Conservation (phyloP, 2,329 filamentous ascomycete species). For the Hypoxylon sp. region DNA sequence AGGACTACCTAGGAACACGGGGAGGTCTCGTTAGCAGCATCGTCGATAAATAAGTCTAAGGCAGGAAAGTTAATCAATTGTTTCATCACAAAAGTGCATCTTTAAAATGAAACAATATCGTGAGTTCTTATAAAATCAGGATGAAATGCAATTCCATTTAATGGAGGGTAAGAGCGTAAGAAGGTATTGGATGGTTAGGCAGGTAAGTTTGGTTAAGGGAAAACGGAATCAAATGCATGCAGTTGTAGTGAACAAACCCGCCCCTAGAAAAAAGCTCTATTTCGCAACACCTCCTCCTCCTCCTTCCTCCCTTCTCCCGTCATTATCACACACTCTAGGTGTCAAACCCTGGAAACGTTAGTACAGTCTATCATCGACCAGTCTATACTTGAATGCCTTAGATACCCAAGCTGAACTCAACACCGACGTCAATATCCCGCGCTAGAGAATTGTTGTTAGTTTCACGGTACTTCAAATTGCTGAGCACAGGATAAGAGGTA, state of each 20-base stretch:
- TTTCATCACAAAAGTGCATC: too few relatives aligned
- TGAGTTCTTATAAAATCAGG: conserved; percentile 7
- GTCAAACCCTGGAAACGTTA: conserved; percentile 46
- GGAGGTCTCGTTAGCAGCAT: conserved; percentile 6
- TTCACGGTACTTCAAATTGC: background rate
- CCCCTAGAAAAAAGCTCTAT: conserved; percentile 31
- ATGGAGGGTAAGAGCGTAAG: conserved; percentile 18
- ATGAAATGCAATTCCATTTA: conserved; percentile 28
- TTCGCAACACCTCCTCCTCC: conserved; percentile 24
- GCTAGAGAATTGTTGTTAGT: conserved; percentile 61
- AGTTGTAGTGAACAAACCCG: conserved; percentile 36
- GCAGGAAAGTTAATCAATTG: too few relatives aligned
- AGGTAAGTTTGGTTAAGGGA: too few relatives aligned
- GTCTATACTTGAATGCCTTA: conserved; percentile 58
- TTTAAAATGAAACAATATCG: too few relatives aligned
- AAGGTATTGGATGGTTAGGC: too few relatives aligned
- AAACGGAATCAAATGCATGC: conserved; percentile 33
- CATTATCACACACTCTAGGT: conserved; percentile 27
- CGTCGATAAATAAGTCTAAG: too few relatives aligned
- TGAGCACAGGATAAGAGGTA: background rate
- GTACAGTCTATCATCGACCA: conserved; percentile 44
- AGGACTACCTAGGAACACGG: too few relatives aligned
- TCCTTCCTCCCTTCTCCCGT: too few relatives aligned
- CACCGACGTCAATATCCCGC: conserved; percentile 95
- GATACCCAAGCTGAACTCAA: conserved; percentile 94